A percentile compares a stretch with the other conserved stretches of the same genome.
phyloP scores from a whole-genome alignment of 768 basidiomycete species.

The Russula dissimulans region DNA sequence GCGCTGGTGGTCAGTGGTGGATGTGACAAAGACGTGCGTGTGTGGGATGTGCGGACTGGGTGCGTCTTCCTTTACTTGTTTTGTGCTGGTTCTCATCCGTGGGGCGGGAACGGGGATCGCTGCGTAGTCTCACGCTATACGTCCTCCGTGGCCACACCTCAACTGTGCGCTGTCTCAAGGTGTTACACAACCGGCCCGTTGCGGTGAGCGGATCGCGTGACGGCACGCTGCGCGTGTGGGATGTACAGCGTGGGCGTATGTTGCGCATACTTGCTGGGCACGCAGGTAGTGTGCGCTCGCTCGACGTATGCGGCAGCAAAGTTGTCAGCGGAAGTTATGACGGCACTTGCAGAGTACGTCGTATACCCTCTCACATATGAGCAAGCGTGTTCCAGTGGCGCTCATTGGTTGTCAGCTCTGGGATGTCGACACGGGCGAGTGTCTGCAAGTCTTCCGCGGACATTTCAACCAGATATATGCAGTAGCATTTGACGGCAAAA shows the following conservation, averaged over 20 bases:
- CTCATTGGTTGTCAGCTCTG: conserved; percentile 28
- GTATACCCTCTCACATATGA: no score
- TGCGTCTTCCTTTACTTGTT: conserved; percentile 30
- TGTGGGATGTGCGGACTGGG: conserved; percentile 88
- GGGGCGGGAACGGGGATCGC: not conserved
- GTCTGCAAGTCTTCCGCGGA: conserved; percentile 44
- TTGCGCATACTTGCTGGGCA: conserved; percentile 69
- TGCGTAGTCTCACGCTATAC: conserved; percentile 30
- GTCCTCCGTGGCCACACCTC: conserved; percentile 77
- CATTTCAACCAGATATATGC: conserved; percentile 94
- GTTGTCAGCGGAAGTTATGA: conserved; percentile 95
- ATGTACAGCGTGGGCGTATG: conserved; percentile 70
- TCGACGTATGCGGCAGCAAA: conserved; percentile 77
- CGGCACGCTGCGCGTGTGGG: conserved; percentile 82
- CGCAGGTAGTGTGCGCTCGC: conserved; percentile 68
- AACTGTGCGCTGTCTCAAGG: conserved; percentile 85
- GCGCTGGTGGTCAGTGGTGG: conserved; percentile 85
- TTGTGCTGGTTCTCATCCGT: not conserved
- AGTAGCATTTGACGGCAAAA: conserved; percentile 77
- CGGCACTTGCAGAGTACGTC: conserved; percentile 63
- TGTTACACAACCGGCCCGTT: conserved; percentile 77
- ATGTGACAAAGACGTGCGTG: conserved; percentile 83
- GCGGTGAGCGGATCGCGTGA: conserved; percentile 90
- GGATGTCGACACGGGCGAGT: conserved; percentile 62
- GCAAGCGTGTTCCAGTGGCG: not conserved